Conservation (phyloP, 192 early-diverging fungal genomes). For the Dissophora ornata region DNA sequence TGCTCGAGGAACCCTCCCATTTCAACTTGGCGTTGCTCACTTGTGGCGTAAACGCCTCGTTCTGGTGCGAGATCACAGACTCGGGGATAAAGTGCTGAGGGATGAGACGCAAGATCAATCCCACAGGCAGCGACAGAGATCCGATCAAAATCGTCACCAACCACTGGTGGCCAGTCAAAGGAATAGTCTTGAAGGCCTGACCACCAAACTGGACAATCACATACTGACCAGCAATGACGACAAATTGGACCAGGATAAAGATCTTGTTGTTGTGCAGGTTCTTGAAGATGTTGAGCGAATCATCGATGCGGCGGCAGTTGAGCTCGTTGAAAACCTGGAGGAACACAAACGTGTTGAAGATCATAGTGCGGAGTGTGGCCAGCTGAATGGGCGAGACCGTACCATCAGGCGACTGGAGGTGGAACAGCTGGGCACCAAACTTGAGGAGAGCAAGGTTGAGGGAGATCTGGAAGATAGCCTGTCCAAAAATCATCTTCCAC, state of each 20-base stretch:
- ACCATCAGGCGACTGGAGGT: constrained; percentile 53
- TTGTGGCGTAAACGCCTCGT: constrained; percentile 45
- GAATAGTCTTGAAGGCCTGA: constrained; percentile 85
- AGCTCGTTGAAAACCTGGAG: constrained; percentile 96
- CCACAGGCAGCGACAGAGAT: constrained; percentile 83
- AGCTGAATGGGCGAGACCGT: constrained; percentile 37
- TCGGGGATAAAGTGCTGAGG: constrained; percentile 72
- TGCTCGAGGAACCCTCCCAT: constrained; percentile 59
- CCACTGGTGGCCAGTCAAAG: constrained; percentile 80
- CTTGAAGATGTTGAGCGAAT: constrained; percentile 88
- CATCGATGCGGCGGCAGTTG: constrained; percentile 88
- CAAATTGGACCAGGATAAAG: constrained; percentile 81
- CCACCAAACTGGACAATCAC: constrained; percentile 91
- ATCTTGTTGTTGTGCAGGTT: constrained; percentile 84
- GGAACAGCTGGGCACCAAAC: constrained; percentile 71
- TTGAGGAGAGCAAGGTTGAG: constrained; percentile 74
- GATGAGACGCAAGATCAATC: constrained; percentile 79
- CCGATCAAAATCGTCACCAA: constrained; percentile 82
- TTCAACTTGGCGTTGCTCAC: constrained; percentile 33
- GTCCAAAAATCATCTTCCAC: constrained; percentile 93
- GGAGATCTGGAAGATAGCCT: constrained; percentile 90
- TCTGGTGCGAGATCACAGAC: constrained; percentile 33
- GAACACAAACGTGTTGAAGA: constrained; percentile 96
- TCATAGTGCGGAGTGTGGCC: constrained; percentile 76
- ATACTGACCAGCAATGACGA: constrained; percentile 80